Evolutionary conservation across 371 early-diverging fungal genomes (phyloP), one percentile per base, ranked within the genome.

Genomic region (Apophysomyces trapeziformis): DNA sequence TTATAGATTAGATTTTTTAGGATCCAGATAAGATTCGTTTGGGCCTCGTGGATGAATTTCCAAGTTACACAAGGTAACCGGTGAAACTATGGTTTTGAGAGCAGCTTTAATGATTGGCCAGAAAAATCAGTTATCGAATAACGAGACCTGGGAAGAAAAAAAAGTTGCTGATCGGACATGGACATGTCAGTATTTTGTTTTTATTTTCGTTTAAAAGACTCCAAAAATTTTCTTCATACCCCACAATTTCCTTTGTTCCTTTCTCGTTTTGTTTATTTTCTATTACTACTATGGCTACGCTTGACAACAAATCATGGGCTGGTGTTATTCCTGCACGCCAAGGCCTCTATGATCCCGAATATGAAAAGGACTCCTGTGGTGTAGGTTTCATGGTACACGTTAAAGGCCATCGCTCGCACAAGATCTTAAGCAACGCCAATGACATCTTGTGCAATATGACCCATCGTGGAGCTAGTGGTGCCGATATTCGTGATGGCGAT

Each of bases 371-470:
- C 73, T 85, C 93, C 7, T 96, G 96, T 73, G 96, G 96, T 75
- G 96, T 96, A 57, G 96, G 96, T 1, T 96, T 96, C 74, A 89
- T 95, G 60, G 90, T 91, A 66, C 87, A 93, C 76, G 92, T 96
- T 78, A 90, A 92, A 70, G 90, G 89, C 57, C 73, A 78, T 14
- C 72, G 87, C 57, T 87, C 90, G 12, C 93, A 96, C 87, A 81
- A 85, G 71, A 89, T 95, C 66, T 84, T 95, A 45, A 87, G 80
- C 62, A 90, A 95, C 73, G 93, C 95, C 21, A 80, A 83, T 61
- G 71, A 76, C 73, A 83, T 70, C 94, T 64, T 98, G 41, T 96
- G 96, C 85, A 96, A 96, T 80, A 96, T 98, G 98, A 95, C 95
- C 60, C 98, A 98, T 80, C 90, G 98, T 70, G 98, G 98, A 73